Base-by-base conservation (phyloP, 805 yeast species). In the Candida anglica region DNA sequence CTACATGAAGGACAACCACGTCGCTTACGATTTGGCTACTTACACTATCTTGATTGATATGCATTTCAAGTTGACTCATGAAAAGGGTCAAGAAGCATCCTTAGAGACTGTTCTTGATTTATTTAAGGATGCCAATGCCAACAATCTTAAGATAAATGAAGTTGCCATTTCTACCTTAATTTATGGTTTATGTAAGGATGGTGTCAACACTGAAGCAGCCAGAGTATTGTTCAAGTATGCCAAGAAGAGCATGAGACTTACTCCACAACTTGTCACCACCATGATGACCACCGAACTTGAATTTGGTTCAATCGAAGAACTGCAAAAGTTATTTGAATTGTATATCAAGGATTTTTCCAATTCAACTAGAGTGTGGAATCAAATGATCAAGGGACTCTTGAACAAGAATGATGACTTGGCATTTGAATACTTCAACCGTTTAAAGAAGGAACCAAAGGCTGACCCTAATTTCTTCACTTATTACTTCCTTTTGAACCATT, bases 11-110 rank as follows among this genome's bases (percentile, higher is more conserved):
- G 52, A 51, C 20, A 38, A 59, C 17, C 50, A 58, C 3, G 53
- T 80, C 16, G 47, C 63, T 23, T 81, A 82, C 18, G 85, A 79
- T 50, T 64, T 77, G 29, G 77, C 77, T 13, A 80, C 89, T 2
- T 75, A 75, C 55, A 72, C 88, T 3, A 69, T 73, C 22, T 57
- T 80, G 16, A 65, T 81, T 34, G 79, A 80, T 46, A 55, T 69
- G 33, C 63, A 70, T 42, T 65, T 80, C 58, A 76, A 75, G 48
- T 37, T 58, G 22, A 60, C 66, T 21, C 56, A 56, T 25, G 59
- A 58, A n/a, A 61, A 69, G 22, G 77, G 76, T 7, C 52, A 58
- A 38, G 46, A 56, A 2, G 69, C 77, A 6, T 56, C 65, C 22
- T 55, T 72, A 16, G 63, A 58, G 8, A 50, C 50, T 5, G 52